These are phyloP conservation scores for Tolypocladium tundrense DNA, from an alignment of 2,329 filamentous ascomycete genomes.

Conservation along the genomic window DNA sequence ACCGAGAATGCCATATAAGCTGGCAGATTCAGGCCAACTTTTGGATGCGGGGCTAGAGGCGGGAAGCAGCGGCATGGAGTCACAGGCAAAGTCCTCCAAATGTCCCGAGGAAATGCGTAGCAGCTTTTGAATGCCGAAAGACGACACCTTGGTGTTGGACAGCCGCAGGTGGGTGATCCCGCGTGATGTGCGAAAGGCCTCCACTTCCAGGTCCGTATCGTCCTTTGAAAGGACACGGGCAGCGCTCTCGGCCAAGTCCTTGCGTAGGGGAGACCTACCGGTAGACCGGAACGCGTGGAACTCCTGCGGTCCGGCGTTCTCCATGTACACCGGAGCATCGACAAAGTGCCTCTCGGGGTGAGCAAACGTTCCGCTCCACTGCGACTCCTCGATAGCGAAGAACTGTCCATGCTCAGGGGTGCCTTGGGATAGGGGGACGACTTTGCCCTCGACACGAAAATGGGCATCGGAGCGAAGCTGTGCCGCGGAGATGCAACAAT, in stretches of 20 bases:
- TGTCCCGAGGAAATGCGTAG: constrained; percentile 32
- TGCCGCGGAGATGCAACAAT: constrained; percentile 20
- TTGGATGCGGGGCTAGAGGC: constrained; percentile 2
- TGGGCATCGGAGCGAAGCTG: constrained; percentile 25
- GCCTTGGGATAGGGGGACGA: constrained; percentile 19
- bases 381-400: constrained; percentile 36
- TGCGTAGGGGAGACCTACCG: constrained; percentile 10
- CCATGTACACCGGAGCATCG: constrained; percentile 31
- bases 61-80: constrained; percentile 24
- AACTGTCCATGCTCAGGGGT: constrained; percentile 29
- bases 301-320: constrained; percentile 5
- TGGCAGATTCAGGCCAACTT: constrained; percentile 18
- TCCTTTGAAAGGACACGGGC: constrained; percentile 9
- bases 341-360: constrained; percentile 37
- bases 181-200: constrained; percentile 9
- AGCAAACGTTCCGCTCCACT: constrained; percentile 29
- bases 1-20: constrained; percentile 33
- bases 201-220: constrained; percentile 6
- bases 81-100: constrained; percentile 43
- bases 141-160: constrained; percentile 37
- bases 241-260: constrained; percentile 18
- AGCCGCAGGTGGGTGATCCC: constrained; percentile 45
- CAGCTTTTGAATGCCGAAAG: constrained; percentile 30
- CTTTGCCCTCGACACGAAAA: constrained; percentile 35
- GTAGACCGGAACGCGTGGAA: constrained; percentile 17